Evolutionary conservation across 441 rosid species (phyloP), one percentile per base, ranked within the genome.

Genomic region (Erysimum pusillum): DNA sequence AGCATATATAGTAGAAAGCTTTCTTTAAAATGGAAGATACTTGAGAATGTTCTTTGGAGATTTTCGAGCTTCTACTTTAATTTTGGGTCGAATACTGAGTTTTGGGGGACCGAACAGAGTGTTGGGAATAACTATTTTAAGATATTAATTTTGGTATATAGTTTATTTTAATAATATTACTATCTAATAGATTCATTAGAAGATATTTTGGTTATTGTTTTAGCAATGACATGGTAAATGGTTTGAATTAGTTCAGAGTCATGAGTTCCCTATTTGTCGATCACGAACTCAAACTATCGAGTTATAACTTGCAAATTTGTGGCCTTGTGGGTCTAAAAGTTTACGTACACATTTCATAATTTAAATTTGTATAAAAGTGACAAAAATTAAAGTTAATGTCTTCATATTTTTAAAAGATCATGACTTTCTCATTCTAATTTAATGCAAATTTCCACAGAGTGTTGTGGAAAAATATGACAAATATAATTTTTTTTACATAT

Each of bases 21-120:
- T 64, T 31, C 56, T 45, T 45, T 63, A 8, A 45, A 64, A 46
- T 46, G 31, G 57, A 31, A 64, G 69, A 64, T 64, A 28, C 57
- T 11, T 45, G 6, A 31, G 69, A 46, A 32, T 46, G 56, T 64
- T 46, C 57, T 64, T 25, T 48, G 69, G 42, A 46, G 2, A n/a
- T 17, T 42, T 42, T 63, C 36, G 22, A n/a, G 41, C 11, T 15
- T 4, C 53, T 44, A 25, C 67, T 14, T 42, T 63, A n/a, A n/a
- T 63, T 44, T 42, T 44, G 25, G 52, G 13, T 42, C 31, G 39
- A n/a, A 28, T 63, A 42, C 20, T 63, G 13, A 63, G 13, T n/a
- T 22, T 63, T 3, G 2, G 35, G 10, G 9, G 6, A 63, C 38
- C 22, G 20, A 63, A 42, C 22, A 22, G 9, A 17, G 20, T 60